Evolutionary conservation across 2,329 filamentous ascomycete species (phyloP).

Genomic region (Aspergillus fumigatus): DNA sequence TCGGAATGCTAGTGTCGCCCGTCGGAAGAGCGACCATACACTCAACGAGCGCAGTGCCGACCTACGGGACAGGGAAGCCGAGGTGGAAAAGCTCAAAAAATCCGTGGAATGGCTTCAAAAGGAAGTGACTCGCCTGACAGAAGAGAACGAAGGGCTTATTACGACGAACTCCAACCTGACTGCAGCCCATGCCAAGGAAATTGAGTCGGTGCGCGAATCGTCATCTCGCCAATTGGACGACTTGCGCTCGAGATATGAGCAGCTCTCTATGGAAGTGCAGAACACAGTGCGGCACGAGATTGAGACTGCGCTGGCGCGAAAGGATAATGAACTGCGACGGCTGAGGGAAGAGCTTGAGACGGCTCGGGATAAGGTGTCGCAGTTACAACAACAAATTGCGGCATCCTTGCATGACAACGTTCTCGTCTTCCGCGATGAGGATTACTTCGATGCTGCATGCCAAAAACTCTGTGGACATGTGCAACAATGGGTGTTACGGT

Average conservation of each 20-base stretch:
- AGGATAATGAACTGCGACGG: constrained; percentile 76
- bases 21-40: constrained; percentile 52
- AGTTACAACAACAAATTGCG: constrained; percentile 57
- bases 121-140: constrained; percentile 73
- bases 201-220: constrained; percentile 58
- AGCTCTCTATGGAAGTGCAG: constrained; percentile 60
- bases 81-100: constrained; percentile 77
- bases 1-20: constrained; percentile 51
- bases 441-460: constrained; percentile 92
- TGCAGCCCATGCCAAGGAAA: constrained; percentile 68
- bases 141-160: constrained; percentile 75
- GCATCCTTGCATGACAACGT: constrained; percentile 64
- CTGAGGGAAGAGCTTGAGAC: constrained; percentile 73
- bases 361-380: constrained; percentile 59
- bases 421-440: constrained; percentile 77
- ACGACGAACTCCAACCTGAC: constrained; percentile 74
- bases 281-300: constrained; percentile 59
- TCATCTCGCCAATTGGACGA: constrained; percentile 66
- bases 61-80: constrained; percentile 75
- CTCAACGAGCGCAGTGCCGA: constrained; percentile 63
- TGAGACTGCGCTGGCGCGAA: constrained; percentile 64
- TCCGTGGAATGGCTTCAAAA: constrained; percentile 75
- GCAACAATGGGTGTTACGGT: constrained; percentile 95
- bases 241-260: constrained; percentile 59
- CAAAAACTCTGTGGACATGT: constrained; percentile 94